Evolutionary conservation across 768 basidiomycete species (phyloP), one percentile per base, ranked within the genome.

Genomic region (Leucocoprinus leucothites): DNA sequence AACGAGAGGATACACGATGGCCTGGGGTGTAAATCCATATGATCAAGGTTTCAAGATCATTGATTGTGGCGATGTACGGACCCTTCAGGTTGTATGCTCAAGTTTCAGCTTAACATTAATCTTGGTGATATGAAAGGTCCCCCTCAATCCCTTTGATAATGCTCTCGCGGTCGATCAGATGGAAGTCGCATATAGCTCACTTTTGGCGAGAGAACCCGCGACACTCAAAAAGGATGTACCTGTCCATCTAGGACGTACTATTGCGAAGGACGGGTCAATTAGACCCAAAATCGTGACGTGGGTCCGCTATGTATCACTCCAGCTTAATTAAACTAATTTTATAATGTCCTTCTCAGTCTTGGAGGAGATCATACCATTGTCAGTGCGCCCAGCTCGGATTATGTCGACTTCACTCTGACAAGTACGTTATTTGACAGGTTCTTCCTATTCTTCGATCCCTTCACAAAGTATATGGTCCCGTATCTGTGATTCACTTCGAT

Each of bases 341-440:
- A 28, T 57, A 16, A 35, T 24, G n/a, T n/a, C n/a, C 31, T 11
- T 11, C 36, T 0, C 53, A 87, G 87, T 70, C 74, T 91, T 25
- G 94, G 94, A 22, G 93, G 93, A 5, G 93, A 94, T 63, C 93
- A 94, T 67, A 91, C 91, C 13, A 89, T 94, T 59, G 91, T 87
- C 44, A 58, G 71, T 61, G 16, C 38, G 14, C n/a, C 19, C 19
- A 24, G 21, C 46, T 1, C 40, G 31, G 31, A 75, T 8, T 46
- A 73, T 63, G 31, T 77, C 80, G 1, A 8, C 21, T 9, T 61
- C 60, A 72, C 18, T 71, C 80, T 14, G 79, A 79, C 2, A 79
- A 82, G 58, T 16, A 50, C 48, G 25, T 35, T 38, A 8, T n/a
- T 13, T 34, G 43, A 14, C 48, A 84, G 82, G 82, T 89, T 7